These are phyloP conservation scores for Sclerotinia nivalis DNA, from an alignment of 2,329 filamentous ascomycete species.

Conservation along the genomic window DNA sequence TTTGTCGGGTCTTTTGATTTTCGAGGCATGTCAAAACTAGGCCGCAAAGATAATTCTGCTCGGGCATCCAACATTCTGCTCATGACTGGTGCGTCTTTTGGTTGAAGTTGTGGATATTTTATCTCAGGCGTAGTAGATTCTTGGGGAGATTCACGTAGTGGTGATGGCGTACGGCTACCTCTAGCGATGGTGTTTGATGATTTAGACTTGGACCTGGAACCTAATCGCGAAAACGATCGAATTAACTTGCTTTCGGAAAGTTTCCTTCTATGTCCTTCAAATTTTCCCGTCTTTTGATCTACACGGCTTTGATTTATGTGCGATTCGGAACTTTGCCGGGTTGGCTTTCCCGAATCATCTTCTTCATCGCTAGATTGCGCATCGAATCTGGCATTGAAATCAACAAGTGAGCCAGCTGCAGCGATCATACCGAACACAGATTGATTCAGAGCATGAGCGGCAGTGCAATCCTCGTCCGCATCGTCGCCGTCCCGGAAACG, in stretches of 20 bases:
- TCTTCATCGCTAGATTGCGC: slow-evolving; percentile 75
- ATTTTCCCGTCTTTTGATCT: slow-evolving; percentile 42
- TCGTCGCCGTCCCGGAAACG: slow-evolving; percentile 59
- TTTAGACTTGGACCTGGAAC: slow-evolving; percentile 48
- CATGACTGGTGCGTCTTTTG: slow-evolving; percentile 68
- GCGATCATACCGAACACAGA: slow-evolving; percentile 92
- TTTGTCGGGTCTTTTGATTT: slow-evolving; percentile 33
- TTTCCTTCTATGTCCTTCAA: slow-evolving; percentile 55
- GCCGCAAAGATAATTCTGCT: slow-evolving; percentile 60
- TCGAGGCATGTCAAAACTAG: slow-evolving; percentile 55
- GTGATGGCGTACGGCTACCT: slow-evolving; percentile 25
- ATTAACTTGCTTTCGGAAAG: slow-evolving; percentile 66
- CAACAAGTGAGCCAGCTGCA: slow-evolving; percentile 77
- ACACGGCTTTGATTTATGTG: slow-evolving; percentile 34
- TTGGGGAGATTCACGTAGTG: slow-evolving; percentile 35
- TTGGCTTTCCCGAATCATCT: slow-evolving; percentile 35
- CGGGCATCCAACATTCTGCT: slow-evolving; percentile 75
- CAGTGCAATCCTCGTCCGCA: slow-evolving; percentile 60
- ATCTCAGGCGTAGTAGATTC: slow-evolving; percentile 39
- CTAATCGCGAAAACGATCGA: slow-evolving; percentile 59
- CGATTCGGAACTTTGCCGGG: slow-evolving; percentile 30
- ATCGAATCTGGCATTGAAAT: slow-evolving; percentile 81
- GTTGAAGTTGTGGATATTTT: slow-evolving; percentile 41
- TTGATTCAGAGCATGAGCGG: slow-evolving; percentile 75
- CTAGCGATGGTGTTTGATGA: slow-evolving; percentile 39